Base-by-base conservation (phyloP, 371 early-diverging fungal species). In the Circinella minor region DNA sequence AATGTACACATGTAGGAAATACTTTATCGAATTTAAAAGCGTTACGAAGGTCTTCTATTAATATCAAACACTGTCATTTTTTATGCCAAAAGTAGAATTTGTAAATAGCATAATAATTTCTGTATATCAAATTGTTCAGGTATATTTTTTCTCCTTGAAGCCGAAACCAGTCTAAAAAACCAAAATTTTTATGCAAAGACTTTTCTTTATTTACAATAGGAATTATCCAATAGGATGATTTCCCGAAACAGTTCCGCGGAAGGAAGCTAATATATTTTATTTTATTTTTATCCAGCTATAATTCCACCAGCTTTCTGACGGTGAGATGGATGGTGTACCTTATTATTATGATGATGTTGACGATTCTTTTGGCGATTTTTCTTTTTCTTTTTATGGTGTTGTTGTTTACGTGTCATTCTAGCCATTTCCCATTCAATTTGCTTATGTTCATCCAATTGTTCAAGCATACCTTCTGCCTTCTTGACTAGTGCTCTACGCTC, bases 341-440 rank as follows among this genome's bases (percentile, higher is more conserved):
- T 43, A 27, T 46, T 63, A 18, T 47, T 55, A 59, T 70, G 64
- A 13, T 54, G 65, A 14, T 38, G 66, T 46, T 27, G 59, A 11
- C 43, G 57, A 5, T 61, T 61, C 63, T 36, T 61, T 36, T 66
- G 67, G 39, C 34, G 66, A 63, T 20, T 55, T 34, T 43, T 59
- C 27, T 14, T 54, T 36, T 65, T 57, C 38, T 39, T 69, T 65
- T 77, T 68, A 75, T 77, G 74, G 72, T 80, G 76, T 15, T 72
- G 51, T 17, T 27, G 65, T 51, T 51, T n/a, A 17, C 51, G 4
- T 15, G 51, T 15, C 68, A 63, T 77, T 36, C 68, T 59, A 1
- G 36, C 61, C 20, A 71, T 67, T 69, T 80, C 75, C 84, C 84
- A 84, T 72, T 84, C 84, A 13, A 62, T 64, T 59, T 78, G 78